Conservation (phyloP, 1,139 yeast genomes). For the Komagataea norvegica region DNA sequence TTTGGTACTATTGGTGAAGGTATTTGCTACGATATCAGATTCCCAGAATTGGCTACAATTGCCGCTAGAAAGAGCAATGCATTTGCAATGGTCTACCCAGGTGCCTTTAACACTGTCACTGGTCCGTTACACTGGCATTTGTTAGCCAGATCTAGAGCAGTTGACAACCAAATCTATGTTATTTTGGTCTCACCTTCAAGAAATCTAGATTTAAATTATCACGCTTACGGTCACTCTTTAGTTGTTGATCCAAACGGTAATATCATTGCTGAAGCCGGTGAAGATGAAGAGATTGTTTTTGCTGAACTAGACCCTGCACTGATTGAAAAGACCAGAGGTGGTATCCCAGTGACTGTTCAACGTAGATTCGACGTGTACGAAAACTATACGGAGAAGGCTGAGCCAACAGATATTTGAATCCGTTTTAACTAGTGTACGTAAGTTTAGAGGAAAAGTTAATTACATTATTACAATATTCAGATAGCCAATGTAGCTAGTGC, state of each 20-base stretch:
- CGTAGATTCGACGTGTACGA: constrained; percentile 79
- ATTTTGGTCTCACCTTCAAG: constrained; percentile 86
- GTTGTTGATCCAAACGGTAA: constrained; percentile 75
- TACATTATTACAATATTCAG: no score
- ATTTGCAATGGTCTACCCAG: constrained; percentile 90
- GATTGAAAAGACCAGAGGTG: constrained; percentile 51
- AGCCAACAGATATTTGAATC: constrained; percentile 5
- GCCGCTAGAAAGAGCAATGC: constrained; percentile 65
- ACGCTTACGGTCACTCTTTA: constrained; percentile 88
- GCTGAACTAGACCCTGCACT: constrained; percentile 61
- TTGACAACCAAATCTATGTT: constrained; percentile 81
- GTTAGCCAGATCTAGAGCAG: constrained; percentile 80
- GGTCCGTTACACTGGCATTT: constrained; percentile 95
- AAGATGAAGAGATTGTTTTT: constrained; percentile 67
- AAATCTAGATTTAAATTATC: constrained; percentile 66
- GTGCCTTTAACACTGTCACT: constrained; percentile 92
- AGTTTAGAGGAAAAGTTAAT: no score
- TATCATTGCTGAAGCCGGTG: constrained; percentile 67
- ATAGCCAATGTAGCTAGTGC: no score
- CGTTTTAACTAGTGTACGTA: no score
- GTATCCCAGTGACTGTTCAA: constrained; percentile 72
- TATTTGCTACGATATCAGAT: constrained; percentile 87
- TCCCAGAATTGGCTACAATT: constrained; percentile 84
- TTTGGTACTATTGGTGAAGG: constrained; percentile 83
- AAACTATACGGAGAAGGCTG: constrained; percentile 9